Conservation (phyloP, 257 asterid genomes). For the Cordia subcordata region DNA sequence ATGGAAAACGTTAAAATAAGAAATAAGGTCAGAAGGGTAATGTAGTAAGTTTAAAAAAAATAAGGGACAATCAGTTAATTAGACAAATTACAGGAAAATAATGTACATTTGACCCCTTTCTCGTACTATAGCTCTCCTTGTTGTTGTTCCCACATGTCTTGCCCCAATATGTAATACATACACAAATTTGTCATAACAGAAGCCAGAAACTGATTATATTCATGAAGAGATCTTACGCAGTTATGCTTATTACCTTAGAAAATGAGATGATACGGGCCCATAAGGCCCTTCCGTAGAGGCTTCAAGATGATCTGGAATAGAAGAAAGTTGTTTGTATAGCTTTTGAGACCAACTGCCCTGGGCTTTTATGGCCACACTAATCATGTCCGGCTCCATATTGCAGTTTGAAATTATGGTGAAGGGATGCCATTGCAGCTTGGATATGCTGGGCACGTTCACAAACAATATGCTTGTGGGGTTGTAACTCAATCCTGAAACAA, state of each 20-base stretch:
- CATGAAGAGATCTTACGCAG: neutral
- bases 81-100: too few relatives aligned
- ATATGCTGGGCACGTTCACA: constrained; percentile 29
- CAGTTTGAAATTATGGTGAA: constrained; percentile 32
- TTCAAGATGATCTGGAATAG: constrained; percentile 32
- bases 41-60: too few relatives aligned
- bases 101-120: too few relatives aligned
- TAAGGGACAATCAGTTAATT: too few relatives aligned
- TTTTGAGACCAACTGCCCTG: constrained; percentile 37
- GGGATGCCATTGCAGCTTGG: constrained; percentile 48
- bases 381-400: constrained; percentile 29
- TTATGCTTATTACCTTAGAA: constrained; percentile 42
- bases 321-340: constrained; percentile 27
- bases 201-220: too few relatives aligned
- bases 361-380: constrained; percentile 27
- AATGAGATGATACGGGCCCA: constrained; percentile 41
- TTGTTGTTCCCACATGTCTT: too few relatives aligned
- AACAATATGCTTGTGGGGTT: constrained; percentile 30
- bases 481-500: constrained; percentile 21
- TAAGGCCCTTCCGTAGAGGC: constrained; percentile 62
- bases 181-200: too few relatives aligned
- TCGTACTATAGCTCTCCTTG: too few relatives aligned
- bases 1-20: too few relatives aligned
- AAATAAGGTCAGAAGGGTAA: too few relatives aligned
- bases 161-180: too few relatives aligned